A percentile compares a stretch with the other conserved stretches of the same genome.
phyloP scores from a whole-genome alignment of 2,329 filamentous ascomycete species.

The Aspergillus sp. region DNA sequence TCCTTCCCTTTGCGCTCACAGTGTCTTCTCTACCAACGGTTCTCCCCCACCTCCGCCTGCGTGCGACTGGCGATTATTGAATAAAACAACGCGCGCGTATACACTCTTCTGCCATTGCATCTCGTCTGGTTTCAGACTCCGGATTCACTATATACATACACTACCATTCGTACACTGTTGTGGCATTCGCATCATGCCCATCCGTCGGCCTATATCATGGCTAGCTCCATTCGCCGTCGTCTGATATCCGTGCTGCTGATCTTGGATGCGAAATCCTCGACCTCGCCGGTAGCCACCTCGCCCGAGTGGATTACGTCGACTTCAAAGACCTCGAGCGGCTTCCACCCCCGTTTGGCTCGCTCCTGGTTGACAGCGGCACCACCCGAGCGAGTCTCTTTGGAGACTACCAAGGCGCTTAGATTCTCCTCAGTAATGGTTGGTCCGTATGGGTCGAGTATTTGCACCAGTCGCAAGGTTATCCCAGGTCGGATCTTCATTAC shows the following conservation, averaged over 20 bases:
- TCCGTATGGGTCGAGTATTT: conserved; percentile 86
- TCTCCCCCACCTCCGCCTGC: conserved; percentile 1
- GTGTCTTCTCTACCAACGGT: conserved; percentile 10
- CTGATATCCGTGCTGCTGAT: conserved; percentile 90
- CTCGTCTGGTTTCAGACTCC: background rate
- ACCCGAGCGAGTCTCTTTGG: conserved; percentile 82
- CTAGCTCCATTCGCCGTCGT: conserved; percentile 51
- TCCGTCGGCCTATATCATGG: conserved; percentile 30
- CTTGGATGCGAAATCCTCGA: conserved; percentile 75
- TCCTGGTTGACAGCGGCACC: conserved; percentile 86
- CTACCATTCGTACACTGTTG: conserved; percentile 5
- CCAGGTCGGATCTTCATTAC: conserved; percentile 59
- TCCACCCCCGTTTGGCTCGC: conserved; percentile 76
- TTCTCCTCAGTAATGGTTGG: conserved; percentile 83
- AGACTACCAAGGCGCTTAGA: conserved; percentile 82
- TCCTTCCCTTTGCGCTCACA: background rate
- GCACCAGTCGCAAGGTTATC: conserved; percentile 75
- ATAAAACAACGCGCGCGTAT: conserved; percentile 1
- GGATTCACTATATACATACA: conserved; percentile 14
- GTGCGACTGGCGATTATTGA: background rate
- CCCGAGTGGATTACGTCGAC: conserved; percentile 82
- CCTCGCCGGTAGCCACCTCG: conserved; percentile 53
- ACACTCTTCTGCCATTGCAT: background rate
- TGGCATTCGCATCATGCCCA: background rate
- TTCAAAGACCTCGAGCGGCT: conserved; percentile 76